A percentile compares a stretch with the other conserved stretches of the same genome.
Conservation (phyloP, 495 filamentous ascomycete genomes). For the Podospora appendiculata region DNA sequence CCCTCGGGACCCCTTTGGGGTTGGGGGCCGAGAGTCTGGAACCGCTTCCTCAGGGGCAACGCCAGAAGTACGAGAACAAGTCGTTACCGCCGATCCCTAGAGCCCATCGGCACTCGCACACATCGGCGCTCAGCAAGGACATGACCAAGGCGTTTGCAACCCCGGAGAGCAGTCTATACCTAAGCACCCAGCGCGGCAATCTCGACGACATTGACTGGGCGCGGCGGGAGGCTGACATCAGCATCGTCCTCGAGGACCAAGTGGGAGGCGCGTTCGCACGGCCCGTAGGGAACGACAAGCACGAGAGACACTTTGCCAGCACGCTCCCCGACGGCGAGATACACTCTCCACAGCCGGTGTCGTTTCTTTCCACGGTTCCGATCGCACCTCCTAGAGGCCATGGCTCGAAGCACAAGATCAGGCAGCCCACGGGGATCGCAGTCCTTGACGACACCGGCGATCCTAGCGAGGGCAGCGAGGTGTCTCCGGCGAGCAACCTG, state of each 20-base stretch:
- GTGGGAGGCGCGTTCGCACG: background rate
- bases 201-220: constrained; percentile 3
- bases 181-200: too few species aligned
- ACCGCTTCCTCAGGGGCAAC: too few species aligned
- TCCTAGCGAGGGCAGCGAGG: constrained; percentile 1
- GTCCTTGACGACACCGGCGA: background rate
- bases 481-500: constrained; percentile 11
- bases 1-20: too few species aligned
- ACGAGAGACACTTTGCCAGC: background rate
- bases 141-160: constrained; percentile 12
- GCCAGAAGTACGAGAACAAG: constrained; percentile 14
- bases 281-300: background rate
- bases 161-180: background rate
- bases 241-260: constrained; percentile 1
- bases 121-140: constrained; percentile 19
- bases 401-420: constrained; percentile 13
- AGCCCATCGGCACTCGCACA: constrained; percentile 2
- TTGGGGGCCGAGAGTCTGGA: too few species aligned
- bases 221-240: constrained; percentile 8
- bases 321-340: too few species aligned
- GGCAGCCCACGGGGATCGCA: constrained; percentile 12
- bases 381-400: constrained; percentile 11
- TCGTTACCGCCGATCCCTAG: constrained; percentile 16
- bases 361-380: background rate
- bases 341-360: background rate